Evolutionary conservation across 495 filamentous ascomycete species (phyloP).

Genomic region (Penicillium herquei): DNA sequence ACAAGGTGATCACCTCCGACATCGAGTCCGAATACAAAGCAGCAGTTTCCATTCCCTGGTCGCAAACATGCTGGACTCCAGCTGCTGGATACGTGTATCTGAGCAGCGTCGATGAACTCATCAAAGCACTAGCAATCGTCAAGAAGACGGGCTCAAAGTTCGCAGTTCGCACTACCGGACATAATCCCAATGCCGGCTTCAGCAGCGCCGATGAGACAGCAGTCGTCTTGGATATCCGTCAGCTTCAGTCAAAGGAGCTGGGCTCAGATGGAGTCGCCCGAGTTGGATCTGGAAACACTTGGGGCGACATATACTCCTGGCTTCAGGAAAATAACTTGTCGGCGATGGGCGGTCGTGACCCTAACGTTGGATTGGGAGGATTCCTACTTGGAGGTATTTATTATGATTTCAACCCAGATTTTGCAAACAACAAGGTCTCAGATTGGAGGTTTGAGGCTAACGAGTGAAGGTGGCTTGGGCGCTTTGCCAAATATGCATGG

Average conservation of each 20-base stretch:
- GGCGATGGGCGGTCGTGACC: not conserved
- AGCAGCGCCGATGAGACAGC: not conserved
- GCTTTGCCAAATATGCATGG: not conserved
- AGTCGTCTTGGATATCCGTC: not conserved
- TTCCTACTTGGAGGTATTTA: not conserved
- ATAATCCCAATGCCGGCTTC: not conserved
- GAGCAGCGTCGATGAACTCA: not conserved
- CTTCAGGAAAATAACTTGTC: not conserved
- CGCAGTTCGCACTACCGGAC: not conserved
- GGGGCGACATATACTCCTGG: not conserved
- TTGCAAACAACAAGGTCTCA: not conserved
- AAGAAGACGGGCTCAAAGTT: not conserved
- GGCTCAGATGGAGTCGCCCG: not conserved
- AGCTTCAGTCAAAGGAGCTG: not conserved
- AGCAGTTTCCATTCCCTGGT: not conserved
- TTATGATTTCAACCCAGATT: not conserved
- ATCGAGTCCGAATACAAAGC: not conserved
- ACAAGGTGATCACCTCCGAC: not conserved
- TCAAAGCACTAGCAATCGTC: not conserved
- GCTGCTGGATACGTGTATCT: not conserved
- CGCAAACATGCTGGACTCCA: not conserved
- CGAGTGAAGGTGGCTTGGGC: not conserved
- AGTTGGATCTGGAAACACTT: not conserved
- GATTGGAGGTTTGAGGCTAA: not conserved
- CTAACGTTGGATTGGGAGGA: not conserved